phyloP scores from a whole-genome alignment of 306 rosid genomes.

The Alnus glutinosa region DNA sequence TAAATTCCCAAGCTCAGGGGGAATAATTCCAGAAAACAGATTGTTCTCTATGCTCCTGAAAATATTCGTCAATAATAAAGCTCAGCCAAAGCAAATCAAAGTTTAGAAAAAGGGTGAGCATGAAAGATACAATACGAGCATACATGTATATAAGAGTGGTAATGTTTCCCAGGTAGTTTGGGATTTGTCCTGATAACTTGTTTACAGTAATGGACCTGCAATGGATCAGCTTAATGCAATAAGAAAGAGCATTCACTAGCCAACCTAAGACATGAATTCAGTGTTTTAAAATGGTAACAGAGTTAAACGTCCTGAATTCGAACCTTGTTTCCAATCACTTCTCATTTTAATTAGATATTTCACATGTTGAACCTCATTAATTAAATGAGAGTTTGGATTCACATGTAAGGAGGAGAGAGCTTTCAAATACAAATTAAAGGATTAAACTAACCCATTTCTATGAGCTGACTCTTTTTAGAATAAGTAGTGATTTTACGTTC shows the following conservation, averaged over 20 bases:
- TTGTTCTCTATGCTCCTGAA: slow-evolving; percentile 33
- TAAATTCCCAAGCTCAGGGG: slow-evolving; percentile 32
- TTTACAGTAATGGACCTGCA: slow-evolving; percentile 32
- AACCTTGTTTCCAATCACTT: too few relatives aligned
- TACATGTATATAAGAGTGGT: slow-evolving; percentile 33
- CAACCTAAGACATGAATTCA: too few relatives aligned
- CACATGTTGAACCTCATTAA: too few relatives aligned
- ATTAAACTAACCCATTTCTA: too few relatives aligned
- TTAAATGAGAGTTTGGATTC: too few relatives aligned
- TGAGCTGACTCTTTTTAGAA: not conserved
- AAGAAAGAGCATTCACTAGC: not conserved
- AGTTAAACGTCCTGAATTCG: too few relatives aligned
- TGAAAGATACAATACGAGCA: not conserved
- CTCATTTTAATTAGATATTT: too few relatives aligned
- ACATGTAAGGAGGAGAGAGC: too few relatives aligned
- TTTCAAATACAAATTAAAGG: too few relatives aligned
- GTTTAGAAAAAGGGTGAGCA: not conserved
- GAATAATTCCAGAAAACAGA: slow-evolving; percentile 31
- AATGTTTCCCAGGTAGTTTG: slow-evolving; percentile 32
- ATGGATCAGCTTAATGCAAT: not conserved
- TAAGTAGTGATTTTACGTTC: too few relatives aligned
- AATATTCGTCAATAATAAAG: not conserved
- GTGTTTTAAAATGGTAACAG: too few relatives aligned
- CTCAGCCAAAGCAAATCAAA: not conserved
- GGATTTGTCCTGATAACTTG: slow-evolving; percentile 34